Evolutionary conservation across 1,139 yeast species (phyloP).

Genomic region (Komagataea norvegica): DNA sequence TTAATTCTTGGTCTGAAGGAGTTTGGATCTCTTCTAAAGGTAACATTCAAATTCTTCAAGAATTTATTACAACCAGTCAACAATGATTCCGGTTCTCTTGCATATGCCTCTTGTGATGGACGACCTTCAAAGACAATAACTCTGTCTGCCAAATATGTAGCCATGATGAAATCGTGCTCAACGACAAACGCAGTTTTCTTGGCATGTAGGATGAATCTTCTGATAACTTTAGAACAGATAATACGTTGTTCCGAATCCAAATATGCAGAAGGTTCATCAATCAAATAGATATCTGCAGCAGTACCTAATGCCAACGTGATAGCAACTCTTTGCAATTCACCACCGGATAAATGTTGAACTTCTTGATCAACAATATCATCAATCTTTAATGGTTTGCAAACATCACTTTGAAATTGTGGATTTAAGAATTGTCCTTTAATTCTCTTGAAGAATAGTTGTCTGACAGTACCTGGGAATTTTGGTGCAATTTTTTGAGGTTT

Average conservation of each 20-base stretch:
- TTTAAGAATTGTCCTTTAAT: constrained; percentile 90
- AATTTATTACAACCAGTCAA: constrained; percentile 96
- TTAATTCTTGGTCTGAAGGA: constrained; percentile 98
- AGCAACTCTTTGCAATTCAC: constrained; percentile 99
- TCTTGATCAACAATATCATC: constrained; percentile 96
- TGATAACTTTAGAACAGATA: constrained; percentile 94
- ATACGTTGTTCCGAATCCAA: constrained; percentile 99
- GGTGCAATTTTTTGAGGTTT: constrained; percentile 99
- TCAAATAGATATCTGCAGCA: constrained; percentile 92
- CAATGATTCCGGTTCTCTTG: constrained; percentile 85
- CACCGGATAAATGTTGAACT: constrained; percentile 96
- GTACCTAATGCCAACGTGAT: constrained; percentile 91
- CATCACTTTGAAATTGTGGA: constrained; percentile 98
- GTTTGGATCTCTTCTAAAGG: constrained; percentile 98
- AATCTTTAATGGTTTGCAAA: constrained; percentile 87
- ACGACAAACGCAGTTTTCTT: constrained; percentile 97
- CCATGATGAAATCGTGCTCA: constrained; percentile 99
- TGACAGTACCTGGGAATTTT: constrained; percentile 95
- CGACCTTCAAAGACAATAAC: constrained; percentile 96
- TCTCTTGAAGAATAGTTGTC: constrained; percentile 94
- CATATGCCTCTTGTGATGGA: constrained; percentile 80
- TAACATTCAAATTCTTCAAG: constrained; percentile 94
- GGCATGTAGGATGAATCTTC: constrained; percentile 92
- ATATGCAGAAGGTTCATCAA: constrained; percentile 98
- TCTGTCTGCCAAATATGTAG: constrained; percentile 96